Percentiles rank a stretch among this genome's conserved stretches.
phyloP scores from a whole-genome alignment of 2,329 filamentous ascomycete species.

The Kalmusia sp. region DNA sequence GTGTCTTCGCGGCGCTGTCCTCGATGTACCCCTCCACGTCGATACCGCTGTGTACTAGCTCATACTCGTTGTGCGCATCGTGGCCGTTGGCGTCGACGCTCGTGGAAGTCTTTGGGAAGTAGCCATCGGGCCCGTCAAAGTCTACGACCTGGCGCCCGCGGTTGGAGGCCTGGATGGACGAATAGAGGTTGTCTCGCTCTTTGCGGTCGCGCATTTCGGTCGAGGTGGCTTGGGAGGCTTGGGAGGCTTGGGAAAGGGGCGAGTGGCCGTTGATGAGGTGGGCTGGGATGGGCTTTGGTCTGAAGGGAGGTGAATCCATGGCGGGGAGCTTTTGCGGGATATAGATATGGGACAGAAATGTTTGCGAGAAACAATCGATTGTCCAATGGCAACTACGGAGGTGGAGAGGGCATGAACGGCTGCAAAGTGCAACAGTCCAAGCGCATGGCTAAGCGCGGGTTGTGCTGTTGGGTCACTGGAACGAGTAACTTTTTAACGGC shows the following conservation, averaged over 20 bases:
- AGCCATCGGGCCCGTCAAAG: conserved; percentile 46
- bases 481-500: not conserved
- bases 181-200: conserved; percentile 64
- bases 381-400: conserved; percentile 10
- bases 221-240: conserved; percentile 51
- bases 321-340: conserved; percentile 21
- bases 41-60: conserved; percentile 31
- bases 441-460: conserved; percentile 22
- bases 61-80: conserved; percentile 21
- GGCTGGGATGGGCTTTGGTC: conserved; percentile 61
- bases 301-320: conserved; percentile 57
- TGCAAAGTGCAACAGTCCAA: conserved; percentile 13
- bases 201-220: conserved; percentile 55
- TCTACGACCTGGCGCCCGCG: conserved; percentile 55
- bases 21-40: conserved; percentile 62
- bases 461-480: conserved; percentile 4
- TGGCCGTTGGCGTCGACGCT: conserved; percentile 22
- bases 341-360: conserved; percentile 10
- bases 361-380: conserved; percentile 11
- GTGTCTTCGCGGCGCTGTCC: conserved; percentile 57
- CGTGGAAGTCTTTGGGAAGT: conserved; percentile 33
- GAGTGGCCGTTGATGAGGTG: conserved; percentile 64
- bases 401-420: conserved; percentile 20
- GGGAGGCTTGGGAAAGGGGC: conserved; percentile 55
- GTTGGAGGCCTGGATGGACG: conserved; percentile 66